A percentile compares a stretch with the other conserved stretches of the same genome.
Conservation (phyloP, 176 grass and related monocot species). For the Themeda triandra region DNA sequence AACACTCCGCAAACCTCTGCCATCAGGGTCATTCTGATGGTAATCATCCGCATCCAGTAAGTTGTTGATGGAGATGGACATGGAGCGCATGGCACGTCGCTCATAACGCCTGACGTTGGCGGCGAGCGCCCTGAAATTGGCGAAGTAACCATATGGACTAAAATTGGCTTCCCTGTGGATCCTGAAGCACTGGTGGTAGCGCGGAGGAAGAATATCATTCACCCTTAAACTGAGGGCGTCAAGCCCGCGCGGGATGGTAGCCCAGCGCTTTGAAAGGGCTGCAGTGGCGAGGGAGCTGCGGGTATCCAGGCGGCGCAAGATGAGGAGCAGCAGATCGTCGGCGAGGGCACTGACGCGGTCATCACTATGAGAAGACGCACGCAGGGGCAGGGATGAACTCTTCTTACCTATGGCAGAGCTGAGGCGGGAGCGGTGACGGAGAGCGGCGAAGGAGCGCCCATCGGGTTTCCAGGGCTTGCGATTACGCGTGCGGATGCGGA, state of each 20-base stretch:
- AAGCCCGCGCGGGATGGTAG: background rate
- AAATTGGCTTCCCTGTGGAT: background rate
- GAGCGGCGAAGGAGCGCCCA: background rate
- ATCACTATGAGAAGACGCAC: background rate
- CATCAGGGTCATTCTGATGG: background rate
- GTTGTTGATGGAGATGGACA: background rate
- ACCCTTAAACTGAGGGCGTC: background rate
- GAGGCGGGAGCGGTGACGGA: background rate
- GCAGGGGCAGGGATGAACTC: background rate
- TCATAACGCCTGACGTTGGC: background rate
- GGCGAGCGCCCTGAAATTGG: background rate
- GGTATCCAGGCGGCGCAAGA: constrained; percentile 1
- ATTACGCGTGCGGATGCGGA: background rate
- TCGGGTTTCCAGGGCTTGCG: background rate
- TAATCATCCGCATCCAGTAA: background rate
- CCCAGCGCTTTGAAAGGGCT: constrained; percentile 23
- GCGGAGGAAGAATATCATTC: background rate
- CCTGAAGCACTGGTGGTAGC: background rate
- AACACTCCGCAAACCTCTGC: background rate
- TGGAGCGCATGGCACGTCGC: background rate
- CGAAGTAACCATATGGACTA: background rate
- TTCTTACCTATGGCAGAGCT: background rate
- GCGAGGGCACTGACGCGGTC: background rate
- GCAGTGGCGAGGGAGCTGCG: background rate
- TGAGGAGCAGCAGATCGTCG: background rate